Percentiles rank a stretch among this genome's conserved stretches.
These are phyloP conservation scores for Pyricularia pennisetigena DNA, from an alignment of 2,329 filamentous ascomycete species.

Conservation along the genomic window DNA sequence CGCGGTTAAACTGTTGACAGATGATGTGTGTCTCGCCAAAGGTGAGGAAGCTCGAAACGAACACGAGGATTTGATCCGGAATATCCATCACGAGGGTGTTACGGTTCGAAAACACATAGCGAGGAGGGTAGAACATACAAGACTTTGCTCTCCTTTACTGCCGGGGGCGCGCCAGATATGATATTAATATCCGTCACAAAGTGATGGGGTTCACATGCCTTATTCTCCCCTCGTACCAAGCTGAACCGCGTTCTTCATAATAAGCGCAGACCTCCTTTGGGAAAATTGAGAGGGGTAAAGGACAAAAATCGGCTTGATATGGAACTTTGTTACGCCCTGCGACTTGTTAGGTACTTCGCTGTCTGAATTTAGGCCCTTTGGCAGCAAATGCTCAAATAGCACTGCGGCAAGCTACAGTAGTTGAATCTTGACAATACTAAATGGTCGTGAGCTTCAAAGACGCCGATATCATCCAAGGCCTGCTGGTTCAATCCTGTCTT, in stretches of 20 bases:
- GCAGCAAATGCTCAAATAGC: neutral
- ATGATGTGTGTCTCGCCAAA: neutral
- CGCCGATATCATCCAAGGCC: neutral
- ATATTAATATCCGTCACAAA: neutral
- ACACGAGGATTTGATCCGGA: neutral
- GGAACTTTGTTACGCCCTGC: neutral
- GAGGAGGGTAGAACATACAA: neutral
- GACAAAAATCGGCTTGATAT: neutral
- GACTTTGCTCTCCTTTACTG: neutral
- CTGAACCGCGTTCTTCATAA: neutral
- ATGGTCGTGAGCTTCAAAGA: neutral
- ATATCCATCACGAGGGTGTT: neutral
- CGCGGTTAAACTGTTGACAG: neutral
- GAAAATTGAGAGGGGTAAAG: neutral
- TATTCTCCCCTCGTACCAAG: neutral
- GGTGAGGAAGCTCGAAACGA: neutral
- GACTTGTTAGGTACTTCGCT: neutral
- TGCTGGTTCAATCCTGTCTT: neutral
- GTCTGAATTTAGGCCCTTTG: neutral
- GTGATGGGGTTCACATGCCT: neutral
- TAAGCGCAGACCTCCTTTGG: neutral
- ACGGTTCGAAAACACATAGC: neutral
- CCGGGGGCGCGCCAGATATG: neutral
- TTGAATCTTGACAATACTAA: too few relatives aligned
- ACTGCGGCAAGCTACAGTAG: neutral